These are phyloP conservation scores for Niebla homalea DNA, from an alignment of 495 filamentous ascomycete species.

Conservation along the genomic window DNA sequence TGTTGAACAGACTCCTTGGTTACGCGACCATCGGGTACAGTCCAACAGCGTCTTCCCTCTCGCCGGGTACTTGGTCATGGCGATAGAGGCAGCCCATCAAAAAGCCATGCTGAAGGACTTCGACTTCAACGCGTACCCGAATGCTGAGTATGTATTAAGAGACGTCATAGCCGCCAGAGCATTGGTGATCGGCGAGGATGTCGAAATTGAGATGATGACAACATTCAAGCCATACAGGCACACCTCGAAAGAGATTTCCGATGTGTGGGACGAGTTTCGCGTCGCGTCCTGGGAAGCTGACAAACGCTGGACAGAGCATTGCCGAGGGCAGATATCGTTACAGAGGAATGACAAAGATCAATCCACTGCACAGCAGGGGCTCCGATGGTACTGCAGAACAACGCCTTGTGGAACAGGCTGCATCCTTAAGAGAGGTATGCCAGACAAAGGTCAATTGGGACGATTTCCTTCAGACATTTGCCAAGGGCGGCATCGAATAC, in stretches of 20 bases:
- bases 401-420: background rate
- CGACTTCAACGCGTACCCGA: background rate
- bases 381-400: background rate
- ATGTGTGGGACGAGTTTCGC: slow-evolving; percentile 25
- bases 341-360: background rate
- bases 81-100: slow-evolving; percentile 37
- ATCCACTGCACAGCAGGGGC: background rate
- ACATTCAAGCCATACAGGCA: slow-evolving; percentile 17
- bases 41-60: slow-evolving; percentile 37
- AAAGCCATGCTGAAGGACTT: background rate
- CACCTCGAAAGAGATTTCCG: slow-evolving; percentile 8
- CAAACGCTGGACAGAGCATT: slow-evolving; percentile 28
- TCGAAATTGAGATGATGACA: slow-evolving; percentile 21
- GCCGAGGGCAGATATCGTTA: slow-evolving; percentile 19
- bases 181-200: slow-evolving; percentile 25
- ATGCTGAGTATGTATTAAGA: slow-evolving; percentile 11
- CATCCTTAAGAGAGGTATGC: background rate
- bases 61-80: slow-evolving; percentile 42
- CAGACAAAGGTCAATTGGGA: slow-evolving; percentile 15
- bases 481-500: slow-evolving; percentile 23
- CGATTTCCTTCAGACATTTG: slow-evolving; percentile 22
- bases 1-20: slow-evolving; percentile 23
- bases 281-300: slow-evolving; percentile 24
- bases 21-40: slow-evolving; percentile 25
- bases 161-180: slow-evolving; percentile 28